Evolutionary conservation across 2,329 filamentous ascomycete genomes (phyloP), one percentile per base, ranked within the genome.

Genomic region (Sordariomycetes sp.): DNA sequence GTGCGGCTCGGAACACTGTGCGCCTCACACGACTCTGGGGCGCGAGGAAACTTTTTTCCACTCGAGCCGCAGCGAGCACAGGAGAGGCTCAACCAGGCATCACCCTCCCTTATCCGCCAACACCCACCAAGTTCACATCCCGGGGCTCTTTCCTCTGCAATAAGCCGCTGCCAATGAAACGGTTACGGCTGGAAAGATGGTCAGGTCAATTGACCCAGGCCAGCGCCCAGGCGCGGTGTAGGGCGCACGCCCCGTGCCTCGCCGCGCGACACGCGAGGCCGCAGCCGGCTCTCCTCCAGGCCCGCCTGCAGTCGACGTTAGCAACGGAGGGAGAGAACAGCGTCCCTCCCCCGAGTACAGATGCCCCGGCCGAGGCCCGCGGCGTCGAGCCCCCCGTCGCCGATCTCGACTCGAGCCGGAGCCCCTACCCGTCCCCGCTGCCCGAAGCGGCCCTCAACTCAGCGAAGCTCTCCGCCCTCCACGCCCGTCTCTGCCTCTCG

Each of bases 391-490:
- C 34, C 28, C 57, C 56, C 53, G 50, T 55, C 58, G 53, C 57
- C 56, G 34, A 55, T 16, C 55, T 58, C 61, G 59, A 59, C 57
- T 54, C 59, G 46, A 54, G 61, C 32, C 63, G 64, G 32, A 64
- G 65, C 61, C 68, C 70, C 61, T 77, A 87, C 62, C 88, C 89
- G 57, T 93, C 90, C 66, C 90, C 90, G 64, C 81, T 81, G 58
- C 83, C 85, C 63, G 75, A 81, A 65, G 79, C 79, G 63, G 88
- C 90, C 51, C 74, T 79, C 60, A 72, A 78, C 63, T 97, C 93
- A 53, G 86, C 91, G 62, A 97, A 97, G 77, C 87, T 99, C 65
- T 86, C 91, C 62, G 92, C 94, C 63, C 83, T 99, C 53, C 92
- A 97, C 72, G 90, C 92, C 65, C 89, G 94, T 71, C 82, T 99